phyloP scores from a whole-genome alignment of 306 rosid genomes.

The Rosa persica region DNA sequence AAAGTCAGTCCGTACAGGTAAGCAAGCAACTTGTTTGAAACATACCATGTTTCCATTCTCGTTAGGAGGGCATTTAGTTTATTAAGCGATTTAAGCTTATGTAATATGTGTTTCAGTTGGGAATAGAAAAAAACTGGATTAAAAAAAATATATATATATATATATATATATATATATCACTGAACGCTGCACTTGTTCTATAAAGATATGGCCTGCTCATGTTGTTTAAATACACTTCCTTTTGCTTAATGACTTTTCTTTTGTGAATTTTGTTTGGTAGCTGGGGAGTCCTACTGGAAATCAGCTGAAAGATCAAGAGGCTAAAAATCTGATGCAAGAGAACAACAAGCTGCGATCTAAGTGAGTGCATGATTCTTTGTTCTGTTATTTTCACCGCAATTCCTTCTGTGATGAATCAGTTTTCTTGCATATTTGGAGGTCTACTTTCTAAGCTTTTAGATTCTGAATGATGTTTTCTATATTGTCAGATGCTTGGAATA shows the following conservation, averaged over 20 bases:
- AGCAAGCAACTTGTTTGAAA: slow-evolving; percentile 32
- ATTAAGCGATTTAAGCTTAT: neutral
- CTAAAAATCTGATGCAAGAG: slow-evolving; percentile 46
- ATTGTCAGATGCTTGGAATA: slow-evolving; percentile 60
- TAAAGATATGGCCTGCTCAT: neutral
- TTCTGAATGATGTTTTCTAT: neutral
- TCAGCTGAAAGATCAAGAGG: slow-evolving; percentile 43
- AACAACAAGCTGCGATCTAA: slow-evolving; percentile 53
- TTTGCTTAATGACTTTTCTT: neutral
- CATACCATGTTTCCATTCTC: neutral
- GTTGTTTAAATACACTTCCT: neutral
- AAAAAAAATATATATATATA: no score
- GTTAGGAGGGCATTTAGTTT: neutral
- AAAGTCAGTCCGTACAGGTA: slow-evolving; percentile 44
- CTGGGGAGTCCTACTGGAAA: slow-evolving; percentile 18
- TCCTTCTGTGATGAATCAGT: neutral
- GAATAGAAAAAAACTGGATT: neutral
- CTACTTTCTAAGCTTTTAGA: neutral
- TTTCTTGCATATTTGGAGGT: neutral
- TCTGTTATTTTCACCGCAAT: neutral
- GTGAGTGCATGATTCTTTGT: slow-evolving; percentile 47
- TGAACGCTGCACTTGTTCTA: neutral
- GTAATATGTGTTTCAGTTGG: neutral
- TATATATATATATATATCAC: neutral
- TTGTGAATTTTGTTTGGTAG: slow-evolving; percentile 32